Conservation (phyloP, 2,329 filamentous ascomycete species). For the Arthrobotrys pseudoclavata region DNA sequence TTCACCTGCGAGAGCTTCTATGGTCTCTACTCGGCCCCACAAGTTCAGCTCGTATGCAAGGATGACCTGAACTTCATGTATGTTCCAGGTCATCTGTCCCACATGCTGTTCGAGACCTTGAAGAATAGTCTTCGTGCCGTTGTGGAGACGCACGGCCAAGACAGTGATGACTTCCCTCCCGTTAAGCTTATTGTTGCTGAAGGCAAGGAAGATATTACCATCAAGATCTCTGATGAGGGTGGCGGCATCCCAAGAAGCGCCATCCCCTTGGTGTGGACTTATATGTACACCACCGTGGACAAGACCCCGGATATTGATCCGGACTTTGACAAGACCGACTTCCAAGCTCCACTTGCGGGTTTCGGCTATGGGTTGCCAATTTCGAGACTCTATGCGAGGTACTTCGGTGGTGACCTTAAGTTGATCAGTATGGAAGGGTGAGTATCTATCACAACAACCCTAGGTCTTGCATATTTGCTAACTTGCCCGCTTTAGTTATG, state of each 20-base stretch:
- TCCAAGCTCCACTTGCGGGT: conserved; percentile 98
- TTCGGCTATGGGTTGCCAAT: conserved; percentile 99
- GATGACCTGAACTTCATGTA: conserved; percentile 99
- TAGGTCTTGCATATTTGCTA: conserved; percentile 25
- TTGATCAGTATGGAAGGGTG: conserved; percentile 99
- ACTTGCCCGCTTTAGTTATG: conserved; percentile 76
- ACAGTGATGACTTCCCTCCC: conserved; percentile 89
- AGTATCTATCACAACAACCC: conserved; percentile 65
- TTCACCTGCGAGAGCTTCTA: conserved; percentile 99
- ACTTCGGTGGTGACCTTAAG: conserved; percentile 97
- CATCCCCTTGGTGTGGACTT: conserved; percentile 99
- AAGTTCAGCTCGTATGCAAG: conserved; percentile 95
- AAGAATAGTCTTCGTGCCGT: conserved; percentile 98
- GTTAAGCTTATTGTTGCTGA: conserved; percentile 98
- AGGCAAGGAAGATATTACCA: conserved; percentile 98
- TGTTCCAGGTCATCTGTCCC: conserved; percentile 96
- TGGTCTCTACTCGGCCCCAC: conserved; percentile 94
- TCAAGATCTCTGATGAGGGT: conserved; percentile 97
- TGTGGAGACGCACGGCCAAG: conserved; percentile 92
- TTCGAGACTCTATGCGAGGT: conserved; percentile 90
- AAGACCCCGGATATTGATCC: conserved; percentile 94
- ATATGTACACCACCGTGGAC: conserved; percentile 99
- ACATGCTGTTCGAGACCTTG: conserved; percentile 99
- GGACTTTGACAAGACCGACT: conserved; percentile 98
- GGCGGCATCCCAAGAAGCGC: conserved; percentile 92